Conservation (phyloP, 352 stramenopile genomes). For the Thraustochytrium sp. region DNA sequence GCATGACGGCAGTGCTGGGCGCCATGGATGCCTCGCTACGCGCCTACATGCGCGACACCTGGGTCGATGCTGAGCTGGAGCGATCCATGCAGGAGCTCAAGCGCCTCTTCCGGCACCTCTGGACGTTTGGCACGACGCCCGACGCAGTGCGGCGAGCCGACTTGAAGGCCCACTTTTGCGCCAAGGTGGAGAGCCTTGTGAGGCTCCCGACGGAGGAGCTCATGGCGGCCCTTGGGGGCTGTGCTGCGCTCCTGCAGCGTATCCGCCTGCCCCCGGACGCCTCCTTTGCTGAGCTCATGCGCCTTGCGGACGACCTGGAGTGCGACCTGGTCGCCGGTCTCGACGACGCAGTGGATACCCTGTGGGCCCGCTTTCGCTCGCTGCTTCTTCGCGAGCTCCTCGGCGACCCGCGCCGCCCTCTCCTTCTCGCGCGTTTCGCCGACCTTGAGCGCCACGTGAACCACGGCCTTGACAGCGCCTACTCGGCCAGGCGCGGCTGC, state of each 20-base stretch:
- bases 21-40: constrained; percentile 54
- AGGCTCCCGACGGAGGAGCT: not conserved
- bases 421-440: not conserved
- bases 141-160: not conserved
- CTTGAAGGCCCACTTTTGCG: not conserved
- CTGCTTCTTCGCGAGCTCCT: not conserved
- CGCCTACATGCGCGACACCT: constrained; percentile 47
- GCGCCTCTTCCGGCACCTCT: not conserved
- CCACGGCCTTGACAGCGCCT: too few relatives aligned
- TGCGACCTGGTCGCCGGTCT: not conserved
- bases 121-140: not conserved
- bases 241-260: too few relatives aligned
- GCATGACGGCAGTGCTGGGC: constrained; percentile 45
- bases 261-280: not conserved
- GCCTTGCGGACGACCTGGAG: not conserved
- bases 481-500: too few relatives aligned
- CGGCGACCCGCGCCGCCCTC: not conserved
- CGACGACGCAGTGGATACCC: not conserved
- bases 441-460: too few relatives aligned
- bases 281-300: not conserved
- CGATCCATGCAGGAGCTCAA: not conserved
- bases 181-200: not conserved
- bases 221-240: too few relatives aligned
- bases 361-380: not conserved
- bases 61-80: constrained; percentile 44